Conservation (phyloP, 805 yeast genomes). For the Wickerhamiella cacticola region DNA sequence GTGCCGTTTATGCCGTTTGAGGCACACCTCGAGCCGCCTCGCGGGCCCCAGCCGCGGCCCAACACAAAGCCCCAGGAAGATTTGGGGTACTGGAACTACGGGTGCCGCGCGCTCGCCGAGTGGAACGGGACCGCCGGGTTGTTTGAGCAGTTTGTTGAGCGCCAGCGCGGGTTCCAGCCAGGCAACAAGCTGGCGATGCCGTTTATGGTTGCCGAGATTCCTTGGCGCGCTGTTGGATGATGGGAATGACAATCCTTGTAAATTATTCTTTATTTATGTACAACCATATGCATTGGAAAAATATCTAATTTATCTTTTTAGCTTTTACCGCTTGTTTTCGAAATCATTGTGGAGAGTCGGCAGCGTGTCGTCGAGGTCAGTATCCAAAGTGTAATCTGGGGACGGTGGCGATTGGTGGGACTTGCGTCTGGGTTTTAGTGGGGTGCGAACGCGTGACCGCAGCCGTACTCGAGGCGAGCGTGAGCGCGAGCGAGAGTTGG, state of each 20-base stretch:
- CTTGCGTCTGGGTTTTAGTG: too few species aligned
- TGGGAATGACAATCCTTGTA: constrained; percentile 4
- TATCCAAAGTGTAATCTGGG: neutral
- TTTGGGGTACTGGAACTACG: constrained; percentile 29
- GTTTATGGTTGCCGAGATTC: constrained; percentile 30
- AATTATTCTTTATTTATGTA: constrained; percentile 9
- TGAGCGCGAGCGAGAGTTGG: neutral
- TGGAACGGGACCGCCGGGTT: constrained; percentile 30
- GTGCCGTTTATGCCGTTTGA: constrained; percentile 21
- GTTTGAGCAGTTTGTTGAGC: constrained; percentile 30
- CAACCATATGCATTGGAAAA: too few species aligned
- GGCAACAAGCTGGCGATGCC: constrained; percentile 28
- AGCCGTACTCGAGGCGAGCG: neutral
- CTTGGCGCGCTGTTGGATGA: constrained; percentile 19
- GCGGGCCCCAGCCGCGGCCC: neutral
- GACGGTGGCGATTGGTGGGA: too few species aligned
- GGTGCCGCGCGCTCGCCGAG: constrained; percentile 32
- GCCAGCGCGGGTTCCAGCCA: constrained; percentile 13
- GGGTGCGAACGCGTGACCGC: neutral
- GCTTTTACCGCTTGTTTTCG: too few species aligned
- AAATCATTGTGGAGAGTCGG: neutral
- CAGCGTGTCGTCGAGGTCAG: neutral
- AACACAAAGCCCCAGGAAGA: constrained; percentile 11
- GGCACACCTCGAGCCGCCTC: neutral
- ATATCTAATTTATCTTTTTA: too few species aligned